Evolutionary conservation across 805 yeast species (phyloP), one percentile per base, ranked within the genome.

Genomic region (Teunomyces cretensis): DNA sequence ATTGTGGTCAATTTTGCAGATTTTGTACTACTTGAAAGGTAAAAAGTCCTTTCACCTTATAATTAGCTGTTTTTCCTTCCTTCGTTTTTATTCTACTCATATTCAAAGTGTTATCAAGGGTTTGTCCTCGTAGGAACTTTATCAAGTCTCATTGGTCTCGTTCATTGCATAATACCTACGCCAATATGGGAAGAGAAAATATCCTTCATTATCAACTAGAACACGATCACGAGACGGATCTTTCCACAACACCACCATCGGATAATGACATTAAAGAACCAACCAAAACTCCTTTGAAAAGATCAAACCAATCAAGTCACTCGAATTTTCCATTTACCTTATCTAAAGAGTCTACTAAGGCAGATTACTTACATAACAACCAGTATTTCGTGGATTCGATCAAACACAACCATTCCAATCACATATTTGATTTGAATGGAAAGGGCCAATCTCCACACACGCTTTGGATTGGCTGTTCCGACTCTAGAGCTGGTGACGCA

Each of bases 391-490:
- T 74, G 22, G 80, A 78, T 39, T 66, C 64, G 9, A 69, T 81
- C 48, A 72, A 72, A 43, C 62, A 66, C 16, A 65, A 72, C 39
- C 77, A 81, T 55, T 85, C 89, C 0, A 73, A 54, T 30, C 54
- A 75, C 38, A 65, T 87, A 8, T 76, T 86, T 59, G 80, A 79
- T 32, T 54, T 68, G 49, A 88, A 88, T 56, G 91, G 83, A 1
- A 72, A 79, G 57, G 97, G 97, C 42, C 97, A 90, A 67, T 62
- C 80, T n/a, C 98, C 98, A 14, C 94, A 88, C 65, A 88, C 96
- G 3, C 68, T 92, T 40, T 90, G 96, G 91, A 85, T 91, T 48
- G 96, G 97, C 3, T 91, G 98, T 62, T 84, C 95, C 2, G 98
- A 91, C 63, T 88, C 96, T 2, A 81, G 98, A 55, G 85, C 88